Conservation (phyloP, 257 asterid species). For the Forsythia viridissima region DNA sequence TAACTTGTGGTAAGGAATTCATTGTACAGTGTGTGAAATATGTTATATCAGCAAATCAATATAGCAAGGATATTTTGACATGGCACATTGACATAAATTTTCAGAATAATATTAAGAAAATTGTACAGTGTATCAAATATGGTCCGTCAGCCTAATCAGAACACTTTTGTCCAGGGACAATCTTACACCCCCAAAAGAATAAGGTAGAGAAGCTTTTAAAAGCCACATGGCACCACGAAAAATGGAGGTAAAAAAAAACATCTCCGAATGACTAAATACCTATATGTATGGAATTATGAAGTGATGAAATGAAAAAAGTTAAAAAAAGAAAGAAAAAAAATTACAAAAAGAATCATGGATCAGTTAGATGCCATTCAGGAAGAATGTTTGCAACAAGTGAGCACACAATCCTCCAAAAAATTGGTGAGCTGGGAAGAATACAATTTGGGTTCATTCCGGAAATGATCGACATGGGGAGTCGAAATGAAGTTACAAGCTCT, state of each 20-base stretch:
- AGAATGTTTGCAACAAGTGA: constrained; percentile 49
- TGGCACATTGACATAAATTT: neutral
- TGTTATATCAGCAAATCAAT: too few relatives aligned
- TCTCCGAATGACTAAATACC: neutral
- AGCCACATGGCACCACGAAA: neutral
- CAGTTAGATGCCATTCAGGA: constrained; percentile 39
- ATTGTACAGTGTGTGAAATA: too few relatives aligned
- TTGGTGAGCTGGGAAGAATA: constrained; percentile 84
- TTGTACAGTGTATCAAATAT: neutral
- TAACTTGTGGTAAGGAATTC: too few relatives aligned
- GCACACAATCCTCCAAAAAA: constrained; percentile 78
- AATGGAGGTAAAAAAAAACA: neutral
- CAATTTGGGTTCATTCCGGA: constrained; percentile 68
- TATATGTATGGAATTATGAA: neutral
- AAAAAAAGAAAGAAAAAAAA: constrained; percentile 13
- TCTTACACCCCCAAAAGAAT: neutral
- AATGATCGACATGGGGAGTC: constrained; percentile 93
- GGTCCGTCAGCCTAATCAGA: neutral
- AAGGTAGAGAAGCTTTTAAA: neutral
- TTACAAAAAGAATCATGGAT: constrained; percentile 9
- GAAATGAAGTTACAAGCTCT: constrained; percentile 80
- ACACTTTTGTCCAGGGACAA: neutral
- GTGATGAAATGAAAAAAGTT: neutral
- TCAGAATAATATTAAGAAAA: neutral
- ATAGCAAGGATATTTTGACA: too few relatives aligned